Evolutionary conservation across 441 rosid genomes (phyloP).

Genomic region (Pelargonium fulgidum): DNA sequence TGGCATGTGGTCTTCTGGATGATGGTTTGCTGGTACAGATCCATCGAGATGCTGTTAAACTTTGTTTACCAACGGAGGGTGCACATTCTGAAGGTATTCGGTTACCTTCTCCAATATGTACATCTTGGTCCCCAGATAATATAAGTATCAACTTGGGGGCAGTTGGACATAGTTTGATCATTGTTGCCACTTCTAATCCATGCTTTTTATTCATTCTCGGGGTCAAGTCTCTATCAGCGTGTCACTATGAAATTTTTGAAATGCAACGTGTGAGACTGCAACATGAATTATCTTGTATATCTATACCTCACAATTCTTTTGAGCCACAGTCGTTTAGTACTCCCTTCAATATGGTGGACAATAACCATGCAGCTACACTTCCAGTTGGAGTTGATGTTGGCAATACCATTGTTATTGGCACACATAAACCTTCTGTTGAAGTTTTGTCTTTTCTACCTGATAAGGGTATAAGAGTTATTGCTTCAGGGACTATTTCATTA

Average conservation of each 20-base stretch:
- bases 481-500: conserved; percentile 63
- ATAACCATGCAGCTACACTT: conserved; percentile 29
- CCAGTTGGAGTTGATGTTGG: conserved; percentile 62
- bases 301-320: conserved; percentile 60
- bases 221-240: conserved; percentile 49
- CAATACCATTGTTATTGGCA: conserved; percentile 74
- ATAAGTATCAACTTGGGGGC: conserved; percentile 90
- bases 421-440: conserved; percentile 97
- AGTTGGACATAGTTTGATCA: conserved; percentile 63
- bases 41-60: conserved; percentile 73
- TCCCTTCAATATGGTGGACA: conserved; percentile 25
- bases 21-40: conserved; percentile 87
- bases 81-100: conserved; percentile 80
- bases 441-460: conserved; percentile 58
- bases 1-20: conserved; percentile 83
- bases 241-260: conserved; percentile 64
- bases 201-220: conserved; percentile 75
- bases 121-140: conserved; percentile 78
- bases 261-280: conserved; percentile 67
- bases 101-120: conserved; percentile 62
- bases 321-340: conserved; percentile 38
- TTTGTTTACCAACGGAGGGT: conserved; percentile 78
- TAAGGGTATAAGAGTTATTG: conserved; percentile 69
- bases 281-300: conserved; percentile 84
- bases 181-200: conserved; percentile 91